These are phyloP conservation scores for Candida hungchunana DNA, from an alignment of 805 yeast species.

Conservation along the genomic window DNA sequence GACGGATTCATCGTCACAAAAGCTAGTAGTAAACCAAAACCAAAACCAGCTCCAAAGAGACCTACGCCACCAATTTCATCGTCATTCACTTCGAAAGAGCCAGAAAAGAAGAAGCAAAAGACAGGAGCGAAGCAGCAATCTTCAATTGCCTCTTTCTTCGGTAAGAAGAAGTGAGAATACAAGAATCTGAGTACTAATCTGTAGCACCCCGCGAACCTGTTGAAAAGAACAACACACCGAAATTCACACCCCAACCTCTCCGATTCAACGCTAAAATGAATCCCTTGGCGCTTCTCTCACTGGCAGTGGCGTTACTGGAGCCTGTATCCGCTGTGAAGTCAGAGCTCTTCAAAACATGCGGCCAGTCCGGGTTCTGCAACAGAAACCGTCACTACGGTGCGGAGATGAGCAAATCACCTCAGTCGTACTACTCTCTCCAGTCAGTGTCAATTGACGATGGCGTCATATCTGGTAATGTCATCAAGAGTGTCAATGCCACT, in stretches of 20 bases:
- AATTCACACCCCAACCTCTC: too few species aligned
- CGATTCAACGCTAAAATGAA: too few species aligned
- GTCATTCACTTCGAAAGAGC: conserved; percentile 2
- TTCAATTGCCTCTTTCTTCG: conserved; percentile 46
- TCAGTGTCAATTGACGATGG: conserved; percentile 32
- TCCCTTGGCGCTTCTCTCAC: too few species aligned
- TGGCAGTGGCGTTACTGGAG: too few species aligned
- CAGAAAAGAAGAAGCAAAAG: conserved; percentile 17
- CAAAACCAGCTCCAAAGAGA: conserved; percentile 16
- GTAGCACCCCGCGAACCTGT: too few species aligned
- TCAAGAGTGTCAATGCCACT: conserved; percentile 41
- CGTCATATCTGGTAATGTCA: conserved; percentile 40
- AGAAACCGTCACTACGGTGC: conserved; percentile 69
- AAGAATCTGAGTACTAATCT: too few species aligned
- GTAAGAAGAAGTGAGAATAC: conserved; percentile 28
- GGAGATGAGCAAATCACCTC: conserved; percentile 23
- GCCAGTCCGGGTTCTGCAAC: conserved; percentile 76
- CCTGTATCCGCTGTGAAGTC: conserved; percentile 47
- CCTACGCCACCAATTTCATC: conserved; percentile 7
- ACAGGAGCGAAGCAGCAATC: conserved; percentile 35
- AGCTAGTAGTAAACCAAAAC: conserved; percentile 16
- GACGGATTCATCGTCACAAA: conserved; percentile 47
- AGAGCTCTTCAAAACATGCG: conserved; percentile 72
- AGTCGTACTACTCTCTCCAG: conserved; percentile 40
- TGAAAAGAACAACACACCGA: too few species aligned